Evolutionary conservation across 257 asterid genomes (phyloP).

Genomic region (Lycium barbarum): DNA sequence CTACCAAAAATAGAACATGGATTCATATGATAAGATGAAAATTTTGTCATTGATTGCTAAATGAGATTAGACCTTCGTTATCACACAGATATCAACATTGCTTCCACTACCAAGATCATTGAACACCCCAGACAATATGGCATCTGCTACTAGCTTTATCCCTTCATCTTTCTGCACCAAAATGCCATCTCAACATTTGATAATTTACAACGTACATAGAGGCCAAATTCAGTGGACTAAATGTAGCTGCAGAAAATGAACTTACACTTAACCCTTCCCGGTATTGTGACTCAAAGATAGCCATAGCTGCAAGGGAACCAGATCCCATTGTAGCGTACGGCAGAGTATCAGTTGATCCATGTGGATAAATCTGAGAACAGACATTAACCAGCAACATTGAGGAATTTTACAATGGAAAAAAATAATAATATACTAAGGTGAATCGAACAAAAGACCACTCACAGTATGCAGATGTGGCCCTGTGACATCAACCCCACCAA

Average conservation of each 20-base stretch:
- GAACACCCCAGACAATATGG: slow-evolving; percentile 89
- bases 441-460: slow-evolving; percentile 45
- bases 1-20: background rate
- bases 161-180: slow-evolving; percentile 84
- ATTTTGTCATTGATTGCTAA: background rate
- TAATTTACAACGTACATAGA: slow-evolving; percentile 5
- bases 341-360: slow-evolving; percentile 95
- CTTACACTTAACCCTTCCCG: slow-evolving; percentile 84
- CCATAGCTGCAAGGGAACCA: slow-evolving; percentile 98
- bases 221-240: slow-evolving; percentile 3
- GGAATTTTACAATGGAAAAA: background rate
- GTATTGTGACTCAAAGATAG: slow-evolving; percentile 84
- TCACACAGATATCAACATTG: slow-evolving; percentile 85
- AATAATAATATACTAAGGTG: background rate
- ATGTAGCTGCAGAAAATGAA: slow-evolving; percentile 21
- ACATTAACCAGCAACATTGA: slow-evolving; percentile 7
- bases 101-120: slow-evolving; percentile 99
- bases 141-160: slow-evolving; percentile 76
- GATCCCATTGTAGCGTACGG: slow-evolving; percentile 99
- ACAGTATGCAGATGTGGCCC: slow-evolving; percentile 98
- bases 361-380: slow-evolving; percentile 81
- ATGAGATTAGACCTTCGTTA: slow-evolving; percentile 66
- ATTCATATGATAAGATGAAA: background rate
- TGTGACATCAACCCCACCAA: slow-evolving; percentile 90
- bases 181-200: slow-evolving; percentile 26